Evolutionary conservation across 2,329 filamentous ascomycete species (phyloP).

Genomic region (Colletotrichum echinochloae): DNA sequence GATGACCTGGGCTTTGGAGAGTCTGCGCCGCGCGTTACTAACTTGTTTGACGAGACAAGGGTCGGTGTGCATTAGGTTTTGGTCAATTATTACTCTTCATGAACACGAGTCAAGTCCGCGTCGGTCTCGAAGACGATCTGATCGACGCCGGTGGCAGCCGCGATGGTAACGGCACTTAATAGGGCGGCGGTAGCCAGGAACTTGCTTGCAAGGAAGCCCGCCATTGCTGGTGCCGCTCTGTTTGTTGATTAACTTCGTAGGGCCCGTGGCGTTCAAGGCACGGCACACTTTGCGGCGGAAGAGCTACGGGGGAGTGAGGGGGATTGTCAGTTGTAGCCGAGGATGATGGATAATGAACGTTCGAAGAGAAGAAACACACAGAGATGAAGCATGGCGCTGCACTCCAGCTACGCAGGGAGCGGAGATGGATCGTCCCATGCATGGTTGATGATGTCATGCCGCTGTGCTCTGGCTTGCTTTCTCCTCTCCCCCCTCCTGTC

Average conservation of each 20-base stretch:
- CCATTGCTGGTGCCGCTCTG: conserved; percentile 6
- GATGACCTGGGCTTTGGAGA: conserved; percentile 39
- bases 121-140: conserved; percentile 29
- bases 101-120: conserved; percentile 40
- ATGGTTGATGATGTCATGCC: conserved; percentile 36
- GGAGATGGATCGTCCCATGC: not conserved
- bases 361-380: not conserved
- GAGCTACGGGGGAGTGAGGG: not conserved
- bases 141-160: conserved; percentile 11
- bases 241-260: not conserved
- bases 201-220: conserved; percentile 28
- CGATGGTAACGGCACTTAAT: conserved; percentile 17
- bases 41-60: not conserved
- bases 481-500: conserved; percentile 8
- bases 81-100: conserved; percentile 35
- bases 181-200: conserved; percentile 30
- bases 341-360: not conserved
- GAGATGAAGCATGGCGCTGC: not conserved
- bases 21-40: conserved; percentile 27
- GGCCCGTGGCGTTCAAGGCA: not conserved
- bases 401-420: conserved; percentile 13
- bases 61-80: not conserved
- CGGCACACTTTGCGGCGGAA: not conserved
- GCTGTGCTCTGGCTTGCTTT: conserved; percentile 35
- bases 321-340: not conserved